These are phyloP conservation scores for Candida sanyaensis DNA, from an alignment of 1,139 yeast species.

Conservation along the genomic window DNA sequence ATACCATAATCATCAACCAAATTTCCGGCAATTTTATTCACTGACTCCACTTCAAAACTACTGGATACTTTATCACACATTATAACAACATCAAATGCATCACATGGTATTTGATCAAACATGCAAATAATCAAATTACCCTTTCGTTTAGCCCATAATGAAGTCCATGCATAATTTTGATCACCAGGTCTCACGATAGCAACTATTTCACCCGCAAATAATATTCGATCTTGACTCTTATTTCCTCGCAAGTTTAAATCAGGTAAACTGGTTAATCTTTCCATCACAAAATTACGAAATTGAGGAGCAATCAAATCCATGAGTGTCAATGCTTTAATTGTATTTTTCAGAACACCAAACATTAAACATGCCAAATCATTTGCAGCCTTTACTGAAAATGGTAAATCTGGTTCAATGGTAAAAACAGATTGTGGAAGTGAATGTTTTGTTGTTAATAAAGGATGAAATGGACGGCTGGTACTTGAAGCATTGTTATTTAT, in stretches of 20 bases:
- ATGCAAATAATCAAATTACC: conserved; percentile 75
- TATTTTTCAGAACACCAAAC: conserved; percentile 75
- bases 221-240: conserved; percentile 27
- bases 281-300: conserved; percentile 65
- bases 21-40: conserved; percentile 45
- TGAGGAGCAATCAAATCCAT: conserved; percentile 79
- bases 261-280: conserved; percentile 40
- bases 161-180: conserved; percentile 67
- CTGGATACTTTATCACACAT: conserved; percentile 27
- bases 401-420: conserved; percentile 73
- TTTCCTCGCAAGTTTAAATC: conserved; percentile 1
- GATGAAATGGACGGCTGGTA: conserved; percentile 53
- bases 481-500: neutral
- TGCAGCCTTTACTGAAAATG: conserved; percentile 82
- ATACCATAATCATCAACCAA: conserved; percentile 28
- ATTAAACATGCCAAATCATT: conserved; percentile 88
- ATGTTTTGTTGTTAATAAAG: conserved; percentile 64
- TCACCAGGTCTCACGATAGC: conserved; percentile 55
- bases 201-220: conserved; percentile 57
- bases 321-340: conserved; percentile 62
- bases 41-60: conserved; percentile 32
- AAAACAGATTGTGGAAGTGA: conserved; percentile 79
- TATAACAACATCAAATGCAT: conserved; percentile 64
- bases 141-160: conserved; percentile 83
- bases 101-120: conserved; percentile 86